These are phyloP conservation scores for Cyberlindnera veronae DNA, from an alignment of 805 yeast genomes.

Conservation along the genomic window DNA sequence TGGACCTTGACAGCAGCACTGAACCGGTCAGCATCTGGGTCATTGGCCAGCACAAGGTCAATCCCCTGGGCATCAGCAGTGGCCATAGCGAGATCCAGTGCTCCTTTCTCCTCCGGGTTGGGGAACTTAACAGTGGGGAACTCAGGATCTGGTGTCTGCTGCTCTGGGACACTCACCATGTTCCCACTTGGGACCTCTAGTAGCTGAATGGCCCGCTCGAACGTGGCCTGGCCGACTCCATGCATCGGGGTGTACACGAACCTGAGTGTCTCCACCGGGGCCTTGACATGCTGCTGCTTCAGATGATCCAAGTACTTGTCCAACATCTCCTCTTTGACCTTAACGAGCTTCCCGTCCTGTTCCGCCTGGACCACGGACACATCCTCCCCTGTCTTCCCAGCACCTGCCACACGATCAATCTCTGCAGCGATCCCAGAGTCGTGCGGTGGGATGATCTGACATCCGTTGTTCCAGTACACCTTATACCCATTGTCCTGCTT, in stretches of 20 bases:
- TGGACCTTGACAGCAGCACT: slow-evolving; percentile 64
- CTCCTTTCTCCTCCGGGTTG: slow-evolving; percentile 95
- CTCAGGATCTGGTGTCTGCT: slow-evolving; percentile 73
- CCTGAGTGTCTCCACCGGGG: slow-evolving; percentile 30
- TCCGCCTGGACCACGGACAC: slow-evolving; percentile 34
- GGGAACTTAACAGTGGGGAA: slow-evolving; percentile 89
- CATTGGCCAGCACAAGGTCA: slow-evolving; percentile 76
- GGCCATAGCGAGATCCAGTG: slow-evolving; percentile 65
- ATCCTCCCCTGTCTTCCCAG: slow-evolving; percentile 50
- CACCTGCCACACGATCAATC: slow-evolving; percentile 61
- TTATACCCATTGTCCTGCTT: slow-evolving; percentile 89
- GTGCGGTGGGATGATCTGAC: slow-evolving; percentile 93
- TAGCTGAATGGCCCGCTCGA: slow-evolving; percentile 37
- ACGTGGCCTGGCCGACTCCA: slow-evolving; percentile 80
- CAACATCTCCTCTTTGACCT: slow-evolving; percentile 41
- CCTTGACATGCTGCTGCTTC: slow-evolving; percentile 31
- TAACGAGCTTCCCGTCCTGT: slow-evolving; percentile 29
- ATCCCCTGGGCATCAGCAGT: slow-evolving; percentile 50
- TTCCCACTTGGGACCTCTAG: slow-evolving; percentile 32
- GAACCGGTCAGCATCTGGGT: slow-evolving; percentile 96
- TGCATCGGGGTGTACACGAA: slow-evolving; percentile 93
- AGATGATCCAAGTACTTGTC: slow-evolving; percentile 38
- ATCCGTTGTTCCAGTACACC: slow-evolving; percentile 90
- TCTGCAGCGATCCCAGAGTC: slow-evolving; percentile 66
- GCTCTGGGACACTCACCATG: slow-evolving; percentile 52